Base-by-base conservation (phyloP, 495 filamentous ascomycete species). In the Penicillium arizonense region DNA sequence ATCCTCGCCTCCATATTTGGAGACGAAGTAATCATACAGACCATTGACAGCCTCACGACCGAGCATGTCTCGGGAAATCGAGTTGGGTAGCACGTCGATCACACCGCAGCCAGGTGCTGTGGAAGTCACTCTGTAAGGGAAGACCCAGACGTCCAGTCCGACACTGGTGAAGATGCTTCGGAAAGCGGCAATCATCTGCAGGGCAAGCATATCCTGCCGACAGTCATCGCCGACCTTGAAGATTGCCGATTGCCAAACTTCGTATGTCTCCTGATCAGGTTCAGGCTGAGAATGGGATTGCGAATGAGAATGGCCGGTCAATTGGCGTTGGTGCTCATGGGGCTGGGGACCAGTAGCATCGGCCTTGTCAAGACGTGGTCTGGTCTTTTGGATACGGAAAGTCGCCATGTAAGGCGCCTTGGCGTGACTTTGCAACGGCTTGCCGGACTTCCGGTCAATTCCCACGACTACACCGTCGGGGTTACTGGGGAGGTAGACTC, bases 171-270 rank as follows among this genome's bases (percentile, higher is more conserved):
- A 99, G 52, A 99, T 97, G 52, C 90, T 93, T 20, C 92, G 86
- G 79, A 99, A 99, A 6, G 90, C 89, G 4, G 95, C 87, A 64
- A 99, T 96, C 88, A 99, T 93, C 69, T 99, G 95, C 46, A 99
- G 76, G 11, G 94, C 95, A 43, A 99, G 75, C 59, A 99, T 88
- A 63, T 99, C 95, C 70, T 99, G 95, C 37, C 95, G 87, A 65
- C 95, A 97, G 66, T 99, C 95, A 64, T 99, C 95, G 16, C 95
- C 95, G 49, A 99, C 95, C 69, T 99, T 99, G 83, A 99, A 99
- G 65, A 99, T 99, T 13, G 95, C 95, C 3, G 92, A 96, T 70
- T 97, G 94, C 95, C 94, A 97, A 12, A 96, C 87, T 69, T 97
- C 95, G 48, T 91, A 85, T 0, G 88, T 88, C 51, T 80, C 70